These are phyloP conservation scores for Fraxinus cuspidata DNA, from an alignment of 257 asterid genomes.

Conservation along the genomic window DNA sequence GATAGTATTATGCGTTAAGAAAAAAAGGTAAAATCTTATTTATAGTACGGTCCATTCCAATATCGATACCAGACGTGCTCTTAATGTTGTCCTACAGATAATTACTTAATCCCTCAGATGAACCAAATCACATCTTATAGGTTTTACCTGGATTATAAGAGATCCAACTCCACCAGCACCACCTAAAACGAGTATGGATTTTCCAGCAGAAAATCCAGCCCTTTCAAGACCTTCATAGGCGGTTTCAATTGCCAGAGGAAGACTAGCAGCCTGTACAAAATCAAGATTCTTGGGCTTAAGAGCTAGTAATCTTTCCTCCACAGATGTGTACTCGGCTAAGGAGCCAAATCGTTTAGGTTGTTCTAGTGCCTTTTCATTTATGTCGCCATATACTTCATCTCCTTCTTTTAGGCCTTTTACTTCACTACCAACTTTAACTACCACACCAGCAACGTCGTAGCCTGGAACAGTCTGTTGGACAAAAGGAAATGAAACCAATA, in stretches of 20 bases:
- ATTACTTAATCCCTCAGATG: too few relatives aligned
- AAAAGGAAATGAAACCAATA: not conserved
- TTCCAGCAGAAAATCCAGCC: constrained; percentile 68
- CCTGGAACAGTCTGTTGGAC: constrained; percentile 77
- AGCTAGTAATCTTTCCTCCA: constrained; percentile 82
- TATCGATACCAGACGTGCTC: not conserved
- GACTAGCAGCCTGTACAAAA: constrained; percentile 77
- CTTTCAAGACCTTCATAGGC: constrained; percentile 83
- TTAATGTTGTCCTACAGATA: not conserved
- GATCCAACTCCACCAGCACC: constrained; percentile 99
- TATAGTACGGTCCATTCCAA: not conserved
- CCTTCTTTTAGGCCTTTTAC: constrained; percentile 83
- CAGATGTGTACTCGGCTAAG: constrained; percentile 82
- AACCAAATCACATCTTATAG: not conserved
- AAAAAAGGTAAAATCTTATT: not conserved
- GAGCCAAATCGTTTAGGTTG: constrained; percentile 79
- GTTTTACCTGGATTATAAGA: constrained; percentile 73
- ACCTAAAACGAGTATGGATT: constrained; percentile 86
- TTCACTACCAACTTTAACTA: constrained; percentile 79
- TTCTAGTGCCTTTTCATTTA: constrained; percentile 59
- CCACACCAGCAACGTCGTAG: constrained; percentile 90
- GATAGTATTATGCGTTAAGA: not conserved
- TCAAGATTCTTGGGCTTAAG: constrained; percentile 73
- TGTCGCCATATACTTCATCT: constrained; percentile 85
- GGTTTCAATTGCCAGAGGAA: constrained; percentile 86